These are phyloP conservation scores for Mucuna pruriens DNA, from an alignment of 306 rosid genomes.

Conservation along the genomic window DNA sequence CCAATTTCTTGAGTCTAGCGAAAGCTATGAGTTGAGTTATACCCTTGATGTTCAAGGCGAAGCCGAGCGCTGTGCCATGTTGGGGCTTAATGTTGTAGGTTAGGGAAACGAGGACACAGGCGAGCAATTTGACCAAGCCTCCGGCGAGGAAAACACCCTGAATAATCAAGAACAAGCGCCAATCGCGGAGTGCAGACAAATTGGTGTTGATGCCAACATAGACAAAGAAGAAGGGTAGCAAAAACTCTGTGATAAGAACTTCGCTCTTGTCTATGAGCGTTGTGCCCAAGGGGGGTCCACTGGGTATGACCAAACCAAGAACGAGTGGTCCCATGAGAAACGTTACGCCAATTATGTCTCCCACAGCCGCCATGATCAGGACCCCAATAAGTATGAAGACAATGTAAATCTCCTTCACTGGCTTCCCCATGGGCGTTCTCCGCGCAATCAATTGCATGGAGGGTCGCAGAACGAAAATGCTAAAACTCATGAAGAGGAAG, in stretches of 20 bases:
- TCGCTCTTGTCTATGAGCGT: slow-evolving; percentile 35
- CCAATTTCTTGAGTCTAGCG: background rate
- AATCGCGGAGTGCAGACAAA: background rate
- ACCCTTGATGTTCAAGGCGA: slow-evolving; percentile 56
- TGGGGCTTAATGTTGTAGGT: slow-evolving; percentile 41
- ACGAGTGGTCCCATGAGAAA: slow-evolving; percentile 30
- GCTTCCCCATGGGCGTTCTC: slow-evolving; percentile 35
- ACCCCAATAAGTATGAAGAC: slow-evolving; percentile 18
- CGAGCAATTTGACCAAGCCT: slow-evolving; percentile 35
- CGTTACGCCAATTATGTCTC: background rate
- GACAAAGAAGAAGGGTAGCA: slow-evolving; percentile 42
- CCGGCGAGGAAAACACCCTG: slow-evolving; percentile 8
- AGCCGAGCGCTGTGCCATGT: slow-evolving; percentile 45
- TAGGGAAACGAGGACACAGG: slow-evolving; percentile 31
- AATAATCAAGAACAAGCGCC: background rate
- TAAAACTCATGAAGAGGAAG: background rate
- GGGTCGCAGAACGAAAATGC: background rate
- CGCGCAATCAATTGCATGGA: background rate
- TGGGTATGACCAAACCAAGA: slow-evolving; percentile 35
- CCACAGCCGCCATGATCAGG: background rate
- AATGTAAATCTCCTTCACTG: slow-evolving; percentile 38
- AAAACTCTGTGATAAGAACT: background rate
- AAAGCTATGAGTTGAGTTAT: slow-evolving; percentile 40
- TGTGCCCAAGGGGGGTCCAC: slow-evolving; percentile 48
- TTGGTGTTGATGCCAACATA: slow-evolving; percentile 24